These are phyloP conservation scores for Globisporangium okanoganense DNA, from an alignment of 352 stramenopile species.

Conservation along the genomic window DNA sequence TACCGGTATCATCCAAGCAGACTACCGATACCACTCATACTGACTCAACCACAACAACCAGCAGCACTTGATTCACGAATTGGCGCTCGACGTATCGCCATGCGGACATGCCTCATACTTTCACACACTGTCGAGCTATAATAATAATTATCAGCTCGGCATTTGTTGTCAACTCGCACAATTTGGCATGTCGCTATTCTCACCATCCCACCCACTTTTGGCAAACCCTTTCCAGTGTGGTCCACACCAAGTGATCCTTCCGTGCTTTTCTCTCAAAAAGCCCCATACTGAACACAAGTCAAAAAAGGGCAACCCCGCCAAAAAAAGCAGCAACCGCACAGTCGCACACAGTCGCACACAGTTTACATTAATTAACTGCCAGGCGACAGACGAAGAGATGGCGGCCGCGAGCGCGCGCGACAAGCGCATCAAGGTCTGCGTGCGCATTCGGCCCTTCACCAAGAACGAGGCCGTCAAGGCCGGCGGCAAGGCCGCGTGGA, in stretches of 20 bases:
- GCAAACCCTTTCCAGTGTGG: background rate
- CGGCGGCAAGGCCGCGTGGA: slow-evolving; percentile 77
- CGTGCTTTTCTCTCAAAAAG: slow-evolving; percentile 2
- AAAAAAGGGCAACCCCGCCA: background rate
- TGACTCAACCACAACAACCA: no score
- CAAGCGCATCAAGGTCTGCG: slow-evolving; percentile 79
- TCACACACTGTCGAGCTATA: no score
- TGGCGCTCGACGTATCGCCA: no score
- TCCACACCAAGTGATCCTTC: slow-evolving; percentile 5
- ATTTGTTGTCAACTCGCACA: no score
- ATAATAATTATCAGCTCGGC: no score
- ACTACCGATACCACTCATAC: no score
- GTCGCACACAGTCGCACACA: background rate
- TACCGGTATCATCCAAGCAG: no score
- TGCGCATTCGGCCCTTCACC: slow-evolving; percentile 73
- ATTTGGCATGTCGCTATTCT: no score
- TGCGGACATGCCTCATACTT: no score
- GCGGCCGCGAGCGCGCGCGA: slow-evolving; percentile 27
- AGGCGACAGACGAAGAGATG: background rate
- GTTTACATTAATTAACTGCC: background rate
- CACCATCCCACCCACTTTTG: slow-evolving; percentile 2
- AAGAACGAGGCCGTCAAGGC: slow-evolving; percentile 65
- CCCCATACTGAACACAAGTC: background rate
- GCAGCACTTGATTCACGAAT: no score
- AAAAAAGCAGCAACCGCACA: background rate